A percentile compares a stretch with the other conserved stretches of the same genome.
phyloP scores from a whole-genome alignment of 2,329 filamentous ascomycete genomes.

The Trichoderma sp. region DNA sequence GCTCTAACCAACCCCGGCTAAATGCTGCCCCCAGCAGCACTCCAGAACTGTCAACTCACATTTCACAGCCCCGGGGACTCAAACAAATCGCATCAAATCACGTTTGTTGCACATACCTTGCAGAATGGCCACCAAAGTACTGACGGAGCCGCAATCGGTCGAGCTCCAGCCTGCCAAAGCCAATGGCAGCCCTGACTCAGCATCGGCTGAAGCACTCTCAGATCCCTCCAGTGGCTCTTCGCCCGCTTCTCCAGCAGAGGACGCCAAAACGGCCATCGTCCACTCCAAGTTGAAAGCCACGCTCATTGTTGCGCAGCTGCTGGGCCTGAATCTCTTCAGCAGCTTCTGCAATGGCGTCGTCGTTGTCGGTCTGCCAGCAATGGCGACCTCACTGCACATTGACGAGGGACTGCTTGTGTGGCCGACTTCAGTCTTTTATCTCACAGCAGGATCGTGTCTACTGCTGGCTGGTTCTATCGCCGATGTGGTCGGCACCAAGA shows the following conservation, averaged over 20 bases:
- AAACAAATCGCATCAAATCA: background rate
- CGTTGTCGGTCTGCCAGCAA: slow-evolving; percentile 47
- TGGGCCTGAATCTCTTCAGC: slow-evolving; percentile 23
- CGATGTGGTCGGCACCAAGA: slow-evolving; percentile 43
- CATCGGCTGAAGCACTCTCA: background rate
- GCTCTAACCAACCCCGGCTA: background rate
- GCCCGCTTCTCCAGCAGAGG: background rate
- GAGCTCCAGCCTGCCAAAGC: slow-evolving; percentile 4
- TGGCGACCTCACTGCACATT: slow-evolving; percentile 44
- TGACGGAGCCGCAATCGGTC: slow-evolving; percentile 1
- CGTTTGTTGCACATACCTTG: background rate
- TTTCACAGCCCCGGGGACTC: background rate
- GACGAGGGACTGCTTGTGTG: slow-evolving; percentile 44
- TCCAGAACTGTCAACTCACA: background rate
- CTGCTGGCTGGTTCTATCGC: slow-evolving; percentile 46
- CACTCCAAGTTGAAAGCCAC: background rate
- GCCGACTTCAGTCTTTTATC: slow-evolving; percentile 44
- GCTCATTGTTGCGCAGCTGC: slow-evolving; percentile 17
- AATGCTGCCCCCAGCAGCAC: background rate
- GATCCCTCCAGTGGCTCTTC: background rate
- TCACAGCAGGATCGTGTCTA: slow-evolving; percentile 44
- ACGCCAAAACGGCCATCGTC: slow-evolving; percentile 4
- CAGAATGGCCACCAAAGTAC: slow-evolving; percentile 16
- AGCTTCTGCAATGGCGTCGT: slow-evolving; percentile 33
- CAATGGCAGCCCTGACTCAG: background rate